These are phyloP conservation scores for Anastatica hierochuntica DNA, from an alignment of 345 rosid genomes.

Conservation along the genomic window DNA sequence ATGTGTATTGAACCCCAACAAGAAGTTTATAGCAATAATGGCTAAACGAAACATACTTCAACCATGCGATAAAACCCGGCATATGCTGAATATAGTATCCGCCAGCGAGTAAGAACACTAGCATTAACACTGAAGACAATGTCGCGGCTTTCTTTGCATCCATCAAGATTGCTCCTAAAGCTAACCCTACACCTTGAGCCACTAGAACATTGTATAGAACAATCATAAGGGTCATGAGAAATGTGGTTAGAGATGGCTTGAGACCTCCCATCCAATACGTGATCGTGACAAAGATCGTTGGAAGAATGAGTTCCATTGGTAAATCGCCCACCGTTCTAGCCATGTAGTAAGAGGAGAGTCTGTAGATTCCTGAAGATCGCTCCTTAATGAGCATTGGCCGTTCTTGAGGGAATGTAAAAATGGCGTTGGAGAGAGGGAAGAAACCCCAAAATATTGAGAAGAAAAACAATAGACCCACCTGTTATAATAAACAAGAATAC, in stretches of 20 bases:
- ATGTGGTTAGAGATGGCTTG: constrained; percentile 54
- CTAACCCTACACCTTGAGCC: constrained; percentile 78
- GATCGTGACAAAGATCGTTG: constrained; percentile 58
- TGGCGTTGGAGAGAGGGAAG: constrained; percentile 73
- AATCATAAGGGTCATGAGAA: constrained; percentile 50
- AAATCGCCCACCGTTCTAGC: constrained; percentile 74
- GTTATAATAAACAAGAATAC: constrained; percentile 12
- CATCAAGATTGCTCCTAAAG: constrained; percentile 76
- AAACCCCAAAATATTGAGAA: constrained; percentile 94
- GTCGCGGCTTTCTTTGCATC: constrained; percentile 79
- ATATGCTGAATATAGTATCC: constrained; percentile 90
- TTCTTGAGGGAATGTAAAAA: constrained; percentile 84
- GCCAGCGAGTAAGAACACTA: constrained; percentile 68
- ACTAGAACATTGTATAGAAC: constrained; percentile 72
- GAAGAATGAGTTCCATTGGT: constrained; percentile 94
- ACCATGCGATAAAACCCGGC: constrained; percentile 72
- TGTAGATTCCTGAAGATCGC: constrained; percentile 82
- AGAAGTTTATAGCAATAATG: constrained; percentile 84
- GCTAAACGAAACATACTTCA: constrained; percentile 77
- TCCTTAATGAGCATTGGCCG: constrained; percentile 82
- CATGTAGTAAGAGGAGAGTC: constrained; percentile 74
- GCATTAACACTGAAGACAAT: constrained; percentile 73
- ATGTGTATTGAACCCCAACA: constrained; percentile 63
- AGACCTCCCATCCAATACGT: constrained; percentile 98
- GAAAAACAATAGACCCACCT: constrained; percentile 87